Evolutionary conservation across 1,284 basidiomycete species (phyloP).

Genomic region (Tilletia walkeri): DNA sequence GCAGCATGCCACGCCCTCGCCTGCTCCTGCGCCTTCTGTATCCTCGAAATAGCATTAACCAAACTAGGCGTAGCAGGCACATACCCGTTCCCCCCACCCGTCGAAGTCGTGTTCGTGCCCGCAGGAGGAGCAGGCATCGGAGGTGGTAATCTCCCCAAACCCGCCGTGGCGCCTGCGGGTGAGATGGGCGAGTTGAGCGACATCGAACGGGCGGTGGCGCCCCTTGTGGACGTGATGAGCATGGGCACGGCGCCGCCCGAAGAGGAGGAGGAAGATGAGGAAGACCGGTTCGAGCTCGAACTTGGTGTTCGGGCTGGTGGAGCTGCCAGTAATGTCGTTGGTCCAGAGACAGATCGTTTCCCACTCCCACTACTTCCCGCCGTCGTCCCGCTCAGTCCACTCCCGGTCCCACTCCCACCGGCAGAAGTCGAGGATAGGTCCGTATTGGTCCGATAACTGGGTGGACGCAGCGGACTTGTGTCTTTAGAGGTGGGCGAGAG

Average conservation of each 20-base stretch:
- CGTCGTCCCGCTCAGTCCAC: conserved; percentile 27
- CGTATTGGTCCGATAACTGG: conserved; percentile 16
- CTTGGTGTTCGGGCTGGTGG: too few species aligned
- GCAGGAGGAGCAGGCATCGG: conserved; percentile 21
- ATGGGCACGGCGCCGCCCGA: background rate
- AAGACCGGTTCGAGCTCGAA: background rate
- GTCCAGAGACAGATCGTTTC: too few species aligned
- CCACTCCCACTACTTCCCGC: background rate
- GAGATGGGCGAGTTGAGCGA: background rate
- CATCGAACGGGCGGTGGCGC: conserved; percentile 3
- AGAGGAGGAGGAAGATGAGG: background rate
- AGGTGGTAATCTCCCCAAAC: conserved; percentile 9
- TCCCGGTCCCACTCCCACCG: conserved; percentile 1
- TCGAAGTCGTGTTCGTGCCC: conserved; percentile 13
- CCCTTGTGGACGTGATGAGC: conserved; percentile 14
- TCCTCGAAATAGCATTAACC: conserved; percentile 45
- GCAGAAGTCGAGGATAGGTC: background rate
- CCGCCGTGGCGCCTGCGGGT: conserved; percentile 19
- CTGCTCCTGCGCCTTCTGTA: conserved; percentile 45
- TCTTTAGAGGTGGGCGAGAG: background rate
- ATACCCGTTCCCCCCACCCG: conserved; percentile 1
- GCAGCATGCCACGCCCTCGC: conserved; percentile 31
- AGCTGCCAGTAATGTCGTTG: too few species aligned
- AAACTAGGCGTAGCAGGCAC: conserved; percentile 43
- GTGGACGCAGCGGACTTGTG: background rate